Conservation (phyloP, 2,329 filamentous ascomycete genomes). For the Exserohilum turcica region DNA sequence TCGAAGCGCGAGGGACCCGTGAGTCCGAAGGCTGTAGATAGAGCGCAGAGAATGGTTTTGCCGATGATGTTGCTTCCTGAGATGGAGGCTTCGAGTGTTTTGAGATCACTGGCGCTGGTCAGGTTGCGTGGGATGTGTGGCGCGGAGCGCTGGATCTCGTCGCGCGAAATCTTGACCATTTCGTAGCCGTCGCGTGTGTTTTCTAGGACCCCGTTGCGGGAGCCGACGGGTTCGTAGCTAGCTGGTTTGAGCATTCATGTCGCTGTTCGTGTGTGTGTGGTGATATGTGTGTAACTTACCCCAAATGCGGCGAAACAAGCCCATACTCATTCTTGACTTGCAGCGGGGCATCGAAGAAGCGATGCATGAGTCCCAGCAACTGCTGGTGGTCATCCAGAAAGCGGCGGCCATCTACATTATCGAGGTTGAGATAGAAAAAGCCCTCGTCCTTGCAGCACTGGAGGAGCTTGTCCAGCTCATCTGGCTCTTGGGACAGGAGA, state of each 20-base stretch:
- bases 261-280: too few species aligned
- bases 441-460: slow-evolving; percentile 58
- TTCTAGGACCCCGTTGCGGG: slow-evolving; percentile 37
- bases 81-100: slow-evolving; percentile 35
- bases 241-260: too few species aligned
- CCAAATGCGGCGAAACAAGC: slow-evolving; percentile 59
- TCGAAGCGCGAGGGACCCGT: slow-evolving; percentile 36
- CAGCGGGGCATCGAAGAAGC: slow-evolving; percentile 60
- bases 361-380: slow-evolving; percentile 60
- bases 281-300: slow-evolving; percentile 45
- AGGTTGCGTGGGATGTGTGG: slow-evolving; percentile 31
- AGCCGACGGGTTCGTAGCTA: slow-evolving; percentile 33
- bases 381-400: slow-evolving; percentile 60
- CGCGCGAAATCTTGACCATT: slow-evolving; percentile 42
- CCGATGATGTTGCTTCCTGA: slow-evolving; percentile 38
- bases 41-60: slow-evolving; percentile 55
- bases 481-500: slow-evolving; percentile 60
- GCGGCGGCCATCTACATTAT: slow-evolving; percentile 59
- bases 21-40: slow-evolving; percentile 42
- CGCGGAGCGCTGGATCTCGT: slow-evolving; percentile 38
- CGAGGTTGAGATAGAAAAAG: slow-evolving; percentile 63
- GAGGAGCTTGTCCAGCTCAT: slow-evolving; percentile 59
- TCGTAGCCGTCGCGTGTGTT: slow-evolving; percentile 41
- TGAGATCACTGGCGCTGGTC: slow-evolving; percentile 38
- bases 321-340: slow-evolving; percentile 64